Percentiles rank a stretch among this genome's conserved stretches.
Conservation (phyloP, 2,329 filamentous ascomycete genomes). For the Ceratocystis papillata region DNA sequence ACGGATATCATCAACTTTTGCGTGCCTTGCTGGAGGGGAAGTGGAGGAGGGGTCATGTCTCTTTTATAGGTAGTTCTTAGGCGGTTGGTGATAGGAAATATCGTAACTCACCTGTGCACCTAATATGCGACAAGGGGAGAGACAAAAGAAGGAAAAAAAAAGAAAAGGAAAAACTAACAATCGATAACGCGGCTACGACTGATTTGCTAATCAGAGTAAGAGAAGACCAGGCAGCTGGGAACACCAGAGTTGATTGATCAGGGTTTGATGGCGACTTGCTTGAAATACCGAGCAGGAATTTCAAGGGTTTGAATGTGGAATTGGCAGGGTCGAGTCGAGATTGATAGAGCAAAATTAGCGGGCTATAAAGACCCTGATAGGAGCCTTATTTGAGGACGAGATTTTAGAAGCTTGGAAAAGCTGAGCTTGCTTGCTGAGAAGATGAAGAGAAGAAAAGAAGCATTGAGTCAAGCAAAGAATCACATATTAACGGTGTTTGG, state of each 20-base stretch:
- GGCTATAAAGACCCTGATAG: not conserved
- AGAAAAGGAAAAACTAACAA: not conserved
- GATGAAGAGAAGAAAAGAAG: constrained; percentile 18
- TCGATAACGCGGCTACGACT: not conserved
- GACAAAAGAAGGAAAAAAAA: not conserved
- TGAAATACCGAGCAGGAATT: constrained; percentile 3
- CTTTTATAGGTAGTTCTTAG: no score
- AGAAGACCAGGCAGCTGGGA: not conserved
- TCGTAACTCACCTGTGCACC: not conserved
- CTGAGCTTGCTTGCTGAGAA: constrained; percentile 21
- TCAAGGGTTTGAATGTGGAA: constrained; percentile 1
- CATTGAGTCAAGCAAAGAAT: constrained; percentile 20
- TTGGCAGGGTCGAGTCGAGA: not conserved
- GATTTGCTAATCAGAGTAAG: not conserved
- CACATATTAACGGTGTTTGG: constrained; percentile 23
- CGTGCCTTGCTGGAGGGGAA: no score
- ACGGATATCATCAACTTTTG: no score
- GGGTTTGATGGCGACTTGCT: not conserved
- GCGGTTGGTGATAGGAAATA: not conserved
- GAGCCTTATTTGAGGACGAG: not conserved
- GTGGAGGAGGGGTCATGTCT: no score
- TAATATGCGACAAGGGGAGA: not conserved
- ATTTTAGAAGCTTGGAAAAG: not conserved
- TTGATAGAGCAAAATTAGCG: constrained; percentile 7
- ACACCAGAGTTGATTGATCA: not conserved